phyloP scores from a whole-genome alignment of 202 grass and related monocot species.

The Hordeum pubiflorum region DNA sequence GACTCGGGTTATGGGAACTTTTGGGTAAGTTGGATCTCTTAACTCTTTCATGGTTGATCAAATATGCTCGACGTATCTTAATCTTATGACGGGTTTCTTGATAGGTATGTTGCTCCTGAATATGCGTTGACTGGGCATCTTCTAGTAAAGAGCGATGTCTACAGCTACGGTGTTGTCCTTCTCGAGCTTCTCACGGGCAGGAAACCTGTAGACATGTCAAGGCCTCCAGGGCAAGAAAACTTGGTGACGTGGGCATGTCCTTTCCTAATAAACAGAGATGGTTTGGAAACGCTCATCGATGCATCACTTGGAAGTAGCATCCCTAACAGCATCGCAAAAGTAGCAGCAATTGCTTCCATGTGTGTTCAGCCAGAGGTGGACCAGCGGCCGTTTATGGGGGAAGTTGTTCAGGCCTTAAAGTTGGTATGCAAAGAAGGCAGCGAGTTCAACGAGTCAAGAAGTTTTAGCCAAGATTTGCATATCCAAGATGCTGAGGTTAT shows the following conservation, averaged over 20 bases:
- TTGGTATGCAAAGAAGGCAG: conserved; percentile 80
- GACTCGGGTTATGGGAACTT: conserved; percentile 98
- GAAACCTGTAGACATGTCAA: conserved; percentile 91
- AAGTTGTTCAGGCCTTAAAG: conserved; percentile 92
- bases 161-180: conserved; percentile 98
- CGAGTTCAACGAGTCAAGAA: conserved; percentile 46
- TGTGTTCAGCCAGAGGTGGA: conserved; percentile 98
- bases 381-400: conserved; percentile 94
- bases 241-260: conserved; percentile 85
- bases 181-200: conserved; percentile 90
- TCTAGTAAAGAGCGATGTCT: conserved; percentile 97
- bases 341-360: conserved; percentile 97
- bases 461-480: conserved; percentile 46
- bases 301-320: conserved; percentile 49
- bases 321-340: conserved; percentile 65
- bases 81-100: conserved; percentile 1
- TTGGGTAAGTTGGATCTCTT: conserved; percentile 58
- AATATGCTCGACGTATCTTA: conserved; percentile 7
- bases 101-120: conserved; percentile 95
- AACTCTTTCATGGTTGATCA: neutral
- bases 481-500: conserved; percentile 35
- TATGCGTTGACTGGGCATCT: conserved; percentile 99
- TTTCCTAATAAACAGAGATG: conserved; percentile 65
- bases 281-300: conserved; percentile 66
- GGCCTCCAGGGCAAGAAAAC: conserved; percentile 89